These are phyloP conservation scores for Porpolomopsis calyptriformis DNA, from an alignment of 768 basidiomycete genomes.

Conservation along the genomic window DNA sequence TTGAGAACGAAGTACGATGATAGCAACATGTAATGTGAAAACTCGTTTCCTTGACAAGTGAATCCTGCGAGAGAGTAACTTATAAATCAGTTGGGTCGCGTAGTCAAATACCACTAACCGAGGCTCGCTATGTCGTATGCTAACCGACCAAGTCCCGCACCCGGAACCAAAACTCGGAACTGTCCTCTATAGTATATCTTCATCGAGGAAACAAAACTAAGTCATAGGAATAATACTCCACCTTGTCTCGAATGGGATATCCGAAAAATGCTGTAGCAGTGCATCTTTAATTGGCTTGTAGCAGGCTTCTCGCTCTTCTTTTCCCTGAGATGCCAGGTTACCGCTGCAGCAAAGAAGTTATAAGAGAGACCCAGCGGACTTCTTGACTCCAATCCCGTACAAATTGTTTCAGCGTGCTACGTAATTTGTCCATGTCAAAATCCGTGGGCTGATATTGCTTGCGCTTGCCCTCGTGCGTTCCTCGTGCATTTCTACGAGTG, in stretches of 20 bases:
- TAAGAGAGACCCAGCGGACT: slow-evolving; percentile 29
- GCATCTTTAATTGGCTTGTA: slow-evolving; percentile 79
- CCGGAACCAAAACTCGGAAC: slow-evolving; percentile 76
- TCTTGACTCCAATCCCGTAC: slow-evolving; percentile 89
- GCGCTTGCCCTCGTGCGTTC: neutral
- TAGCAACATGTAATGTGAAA: slow-evolving; percentile 91
- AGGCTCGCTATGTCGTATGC: slow-evolving; percentile 80
- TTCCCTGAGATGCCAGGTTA: slow-evolving; percentile 40
- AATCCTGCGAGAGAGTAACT: slow-evolving; percentile 47
- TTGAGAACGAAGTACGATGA: slow-evolving; percentile 84
- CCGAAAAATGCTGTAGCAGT: slow-evolving; percentile 50
- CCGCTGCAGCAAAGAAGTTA: neutral
- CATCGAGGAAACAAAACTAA: slow-evolving; percentile 3
- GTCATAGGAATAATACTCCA: slow-evolving; percentile 13
- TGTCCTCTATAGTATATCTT: slow-evolving; percentile 30
- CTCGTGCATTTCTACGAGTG: neutral
- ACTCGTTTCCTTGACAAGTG: slow-evolving; percentile 88
- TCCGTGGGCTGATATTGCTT: slow-evolving; percentile 39
- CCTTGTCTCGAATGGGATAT: slow-evolving; percentile 49
- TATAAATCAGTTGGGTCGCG: slow-evolving; percentile 2
- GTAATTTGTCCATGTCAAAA: slow-evolving; percentile 79
- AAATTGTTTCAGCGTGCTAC: slow-evolving; percentile 87
- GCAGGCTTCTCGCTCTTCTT: slow-evolving; percentile 61
- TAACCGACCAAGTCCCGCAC: slow-evolving; percentile 79
- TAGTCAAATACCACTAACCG: slow-evolving; percentile 34